Base-by-base conservation (phyloP, 2,329 filamentous ascomycete species). In the Ceratocystis harringtonii region DNA sequence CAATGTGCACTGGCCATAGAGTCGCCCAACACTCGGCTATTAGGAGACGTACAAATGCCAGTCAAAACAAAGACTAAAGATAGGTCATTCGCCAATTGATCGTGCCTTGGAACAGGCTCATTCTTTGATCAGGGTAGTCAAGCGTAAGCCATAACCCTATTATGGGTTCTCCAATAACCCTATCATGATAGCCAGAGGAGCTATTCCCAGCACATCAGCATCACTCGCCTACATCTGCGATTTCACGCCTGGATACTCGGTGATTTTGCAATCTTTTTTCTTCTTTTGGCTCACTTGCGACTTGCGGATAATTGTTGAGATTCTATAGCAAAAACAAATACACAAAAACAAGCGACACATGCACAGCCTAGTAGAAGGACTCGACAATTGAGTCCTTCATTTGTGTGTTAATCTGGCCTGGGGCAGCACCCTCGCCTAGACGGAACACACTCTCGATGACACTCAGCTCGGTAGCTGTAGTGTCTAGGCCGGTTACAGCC, bases 341-440 rank as follows among this genome's bases (percentile, higher is more conserved):
- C 43, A 63, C 36, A 41, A 41, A 41, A 41, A 41, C 36, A 41
- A 41, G 36, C 36, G 10, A 41, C 10, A 41, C 10, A 41, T 15
- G 15, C 10, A 41, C 36, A 15, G 4, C 72, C 81, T 82, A 99
- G 80, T 99, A 99, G 79, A 97, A 99, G 72, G 90, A 95, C 81
- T 99, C 94, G 68, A 99, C 94, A 84, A 99, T 95, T 70, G 91
- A 94, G 76, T 97, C 92, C 84, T 96, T 97, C 80, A 96, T 86
- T 71, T 79, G 86, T 63, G 86, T 88, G 75, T 89, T 89, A 78
- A 92, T 90, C 71, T 84, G 86, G 72, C 84, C 84, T 62, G 90
- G 87, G 5, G 84, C 90, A 70, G 85, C 82, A 64, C 90, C 91
- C 80, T 97, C 92, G 69, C 92, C 92, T 60, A 99, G 80, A 72